Conservation (phyloP, 2,329 filamentous ascomycete genomes). For the Colletotrichum sp. region DNA sequence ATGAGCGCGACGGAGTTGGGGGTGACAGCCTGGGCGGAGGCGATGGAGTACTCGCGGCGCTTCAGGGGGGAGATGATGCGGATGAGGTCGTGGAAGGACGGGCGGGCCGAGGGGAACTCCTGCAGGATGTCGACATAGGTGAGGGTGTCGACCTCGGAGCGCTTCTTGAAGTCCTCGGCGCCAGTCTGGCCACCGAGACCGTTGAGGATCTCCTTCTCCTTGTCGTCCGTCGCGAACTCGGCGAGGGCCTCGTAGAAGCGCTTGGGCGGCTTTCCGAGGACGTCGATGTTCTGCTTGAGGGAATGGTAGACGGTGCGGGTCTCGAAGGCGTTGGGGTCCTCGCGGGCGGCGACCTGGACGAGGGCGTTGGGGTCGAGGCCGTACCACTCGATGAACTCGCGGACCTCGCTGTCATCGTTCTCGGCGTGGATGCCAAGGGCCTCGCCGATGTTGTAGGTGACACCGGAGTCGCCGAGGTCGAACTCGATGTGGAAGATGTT, state of each 20-base stretch:
- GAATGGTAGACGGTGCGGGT: constrained; percentile 93
- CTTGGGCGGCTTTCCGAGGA: constrained; percentile 96
- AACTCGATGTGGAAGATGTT: constrained; percentile 99
- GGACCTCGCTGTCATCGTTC: constrained; percentile 81
- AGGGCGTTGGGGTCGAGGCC: constrained; percentile 82
- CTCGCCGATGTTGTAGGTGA: constrained; percentile 97
- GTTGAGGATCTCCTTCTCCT: constrained; percentile 81
- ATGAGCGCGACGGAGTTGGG: constrained; percentile 90
- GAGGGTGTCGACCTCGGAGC: constrained; percentile 86
- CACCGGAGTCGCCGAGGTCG: constrained; percentile 86
- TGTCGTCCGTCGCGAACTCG: constrained; percentile 82
- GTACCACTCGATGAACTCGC: constrained; percentile 89
- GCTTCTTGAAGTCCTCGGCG: constrained; percentile 88
- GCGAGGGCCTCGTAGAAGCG: constrained; percentile 94
- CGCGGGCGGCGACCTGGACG: constrained; percentile 89
- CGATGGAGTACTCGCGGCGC: constrained; percentile 98
- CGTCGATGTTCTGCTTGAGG: constrained; percentile 90
- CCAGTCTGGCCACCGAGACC: constrained; percentile 80
- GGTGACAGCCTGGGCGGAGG: constrained; percentile 93
- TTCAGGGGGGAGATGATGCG: constrained; percentile 91
- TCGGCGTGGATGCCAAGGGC: constrained; percentile 95
- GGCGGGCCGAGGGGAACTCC: constrained; percentile 89
- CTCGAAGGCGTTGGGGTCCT: constrained; percentile 76
- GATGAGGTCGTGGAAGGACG: constrained; percentile 85
- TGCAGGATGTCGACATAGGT: constrained; percentile 91